A percentile compares a stretch with the other conserved stretches of the same genome.
phyloP scores from a whole-genome alignment of 768 basidiomycete species.

The Strobilomyces dryophilus region DNA sequence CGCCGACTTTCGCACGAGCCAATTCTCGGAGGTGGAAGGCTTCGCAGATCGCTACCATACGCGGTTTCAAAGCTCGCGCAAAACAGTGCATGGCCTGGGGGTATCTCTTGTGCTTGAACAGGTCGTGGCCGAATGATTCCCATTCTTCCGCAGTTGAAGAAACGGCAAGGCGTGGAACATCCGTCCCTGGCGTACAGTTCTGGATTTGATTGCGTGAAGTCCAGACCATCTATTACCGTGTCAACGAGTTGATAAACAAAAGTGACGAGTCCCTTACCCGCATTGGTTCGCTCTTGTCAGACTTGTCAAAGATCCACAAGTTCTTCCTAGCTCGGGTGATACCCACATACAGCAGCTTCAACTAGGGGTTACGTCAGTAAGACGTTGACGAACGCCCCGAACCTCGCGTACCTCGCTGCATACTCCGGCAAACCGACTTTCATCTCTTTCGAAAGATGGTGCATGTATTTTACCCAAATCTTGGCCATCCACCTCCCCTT shows the following conservation, averaged over 20 bases:
- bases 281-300: slow-evolving; percentile 55
- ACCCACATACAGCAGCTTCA: slow-evolving; percentile 69
- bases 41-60: slow-evolving; percentile 43
- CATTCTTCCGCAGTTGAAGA: slow-evolving; percentile 49
- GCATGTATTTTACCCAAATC: slow-evolving; percentile 22
- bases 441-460: slow-evolving; percentile 45
- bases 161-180: slow-evolving; percentile 51
- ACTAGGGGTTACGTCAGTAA: slow-evolving; percentile 30
- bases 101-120: slow-evolving; percentile 41
- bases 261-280: slow-evolving; percentile 31
- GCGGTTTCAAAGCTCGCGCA: slow-evolving; percentile 40
- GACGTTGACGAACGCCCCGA: background rate
- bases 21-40: slow-evolving; percentile 53
- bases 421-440: slow-evolving; percentile 46
- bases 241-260: background rate
- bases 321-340: slow-evolving; percentile 67
- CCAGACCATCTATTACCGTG: slow-evolving; percentile 46
- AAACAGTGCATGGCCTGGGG: slow-evolving; percentile 53
- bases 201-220: slow-evolving; percentile 41
- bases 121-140: slow-evolving; percentile 35
- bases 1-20: slow-evolving; percentile 35
- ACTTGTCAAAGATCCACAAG: slow-evolving; percentile 66
- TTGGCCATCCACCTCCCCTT: slow-evolving; percentile 15
- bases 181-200: slow-evolving; percentile 43
- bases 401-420: slow-evolving; percentile 49